Base-by-base conservation (phyloP, 1,284 basidiomycete species). In the Wallemia hederae region DNA sequence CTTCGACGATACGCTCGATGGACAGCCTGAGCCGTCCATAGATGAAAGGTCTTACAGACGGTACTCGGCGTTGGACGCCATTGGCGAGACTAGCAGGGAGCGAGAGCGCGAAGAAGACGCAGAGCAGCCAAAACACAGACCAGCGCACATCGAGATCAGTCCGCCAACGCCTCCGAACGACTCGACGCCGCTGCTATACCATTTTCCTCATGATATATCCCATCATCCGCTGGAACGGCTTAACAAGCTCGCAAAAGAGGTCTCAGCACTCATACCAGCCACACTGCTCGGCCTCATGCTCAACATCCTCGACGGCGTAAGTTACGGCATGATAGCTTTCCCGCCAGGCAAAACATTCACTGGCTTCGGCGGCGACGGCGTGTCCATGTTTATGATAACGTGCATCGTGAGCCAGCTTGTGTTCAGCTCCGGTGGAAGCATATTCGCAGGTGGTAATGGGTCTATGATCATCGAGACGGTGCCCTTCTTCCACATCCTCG, bases 401-500 rank as follows among this genome's bases (percentile, higher is more conserved):
- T 82, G 80, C 60, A 74, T 92, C 61, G 71, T 94, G 31, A 75
- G 87, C 0, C 92, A 98, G 69, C 72, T 96, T 22, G 78, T 84
- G 1, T 97, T 87, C 70, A 83, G 85, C 0, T 72, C 80, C 15
- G 89, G 90, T 1, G 90, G 86, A 0, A 89, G 85, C 64, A 84
- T 83, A 39, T 97, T 97, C 70, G 77, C 77, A 14, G 83, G 84
- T 58, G 87, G 82, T 0, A 97, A 94, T 71, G 90, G 90, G 9
- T 91, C 85, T 61, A 96, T 97, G 90, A 94, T 96, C 89, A 97
- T 97, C 64, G 91, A 97, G 70, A 87, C 90, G 14, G 87, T 94
- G 81, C 91, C 92, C 0, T 97, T 97, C 73, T 94, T 91, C 69
- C 91, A 96, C 69, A 85, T 96, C 62, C 75, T 97, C 57, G 85